These are phyloP conservation scores for Aspergillus hortae DNA, from an alignment of 2,329 filamentous ascomycete species.

Conservation along the genomic window DNA sequence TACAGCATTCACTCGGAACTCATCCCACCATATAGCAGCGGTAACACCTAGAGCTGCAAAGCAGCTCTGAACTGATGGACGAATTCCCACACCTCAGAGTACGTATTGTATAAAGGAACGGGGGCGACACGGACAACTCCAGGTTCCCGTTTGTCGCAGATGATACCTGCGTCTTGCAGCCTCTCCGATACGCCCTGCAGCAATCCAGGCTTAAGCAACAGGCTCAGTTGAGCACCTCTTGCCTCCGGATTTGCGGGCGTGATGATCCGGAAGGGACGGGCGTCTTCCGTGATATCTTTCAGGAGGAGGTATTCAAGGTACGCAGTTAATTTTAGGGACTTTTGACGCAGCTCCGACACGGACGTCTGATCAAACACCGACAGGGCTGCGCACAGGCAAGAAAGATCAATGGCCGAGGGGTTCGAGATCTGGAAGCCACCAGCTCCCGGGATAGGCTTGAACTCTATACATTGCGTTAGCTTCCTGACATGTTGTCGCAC, in stretches of 20 bases:
- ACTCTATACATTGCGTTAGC: conserved; percentile 41
- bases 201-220: conserved; percentile 66
- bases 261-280: conserved; percentile 56
- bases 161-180: conserved; percentile 66
- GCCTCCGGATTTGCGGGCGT: conserved; percentile 65
- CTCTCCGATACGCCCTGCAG: conserved; percentile 64
- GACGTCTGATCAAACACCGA: conserved; percentile 69
- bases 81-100: conserved; percentile 66
- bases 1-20: neutral
- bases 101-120: conserved; percentile 77
- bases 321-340: conserved; percentile 68
- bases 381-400: conserved; percentile 66
- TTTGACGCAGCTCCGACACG: conserved; percentile 64
- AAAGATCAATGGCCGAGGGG: conserved; percentile 71
- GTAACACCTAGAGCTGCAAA: conserved; percentile 9
- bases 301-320: conserved; percentile 69
- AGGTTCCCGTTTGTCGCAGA: conserved; percentile 79
- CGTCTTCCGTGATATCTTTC: conserved; percentile 31
- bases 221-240: conserved; percentile 73
- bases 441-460: conserved; percentile 73
- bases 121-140: conserved; percentile 80
- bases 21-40: too few relatives aligned
- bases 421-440: conserved; percentile 79
- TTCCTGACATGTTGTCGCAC: neutral
- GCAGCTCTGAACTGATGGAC: conserved; percentile 32